Conservation (phyloP, 345 rosid species). For the Populus euphratica region DNA sequence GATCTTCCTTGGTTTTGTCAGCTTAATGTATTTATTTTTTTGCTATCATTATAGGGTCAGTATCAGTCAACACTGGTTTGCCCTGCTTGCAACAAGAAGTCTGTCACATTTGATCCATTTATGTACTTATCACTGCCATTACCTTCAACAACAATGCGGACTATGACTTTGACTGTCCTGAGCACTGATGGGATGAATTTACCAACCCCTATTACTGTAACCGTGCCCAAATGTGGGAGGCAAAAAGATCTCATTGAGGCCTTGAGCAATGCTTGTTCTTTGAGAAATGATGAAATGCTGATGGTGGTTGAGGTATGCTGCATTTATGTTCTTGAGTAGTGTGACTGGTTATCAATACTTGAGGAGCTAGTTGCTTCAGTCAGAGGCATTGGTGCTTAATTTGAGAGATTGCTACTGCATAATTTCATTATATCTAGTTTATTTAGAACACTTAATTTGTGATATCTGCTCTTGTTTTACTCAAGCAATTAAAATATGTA, state of each 20-base stretch:
- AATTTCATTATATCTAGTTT: neutral
- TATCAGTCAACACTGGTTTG: constrained; percentile 18
- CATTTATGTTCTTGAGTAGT: neutral
- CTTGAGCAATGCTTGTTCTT: constrained; percentile 20
- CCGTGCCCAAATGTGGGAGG: constrained; percentile 22
- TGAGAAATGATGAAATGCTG: constrained; percentile 20
- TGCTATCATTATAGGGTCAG: constrained; percentile 19
- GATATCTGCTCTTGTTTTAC: neutral
- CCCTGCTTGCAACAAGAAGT: constrained; percentile 21
- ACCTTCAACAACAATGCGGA: constrained; percentile 24
- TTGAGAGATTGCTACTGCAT: too few relatives aligned
- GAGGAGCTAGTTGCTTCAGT: neutral
- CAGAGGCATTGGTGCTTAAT: neutral
- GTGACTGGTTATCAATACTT: neutral
- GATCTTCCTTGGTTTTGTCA: neutral
- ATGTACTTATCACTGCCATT: constrained; percentile 25
- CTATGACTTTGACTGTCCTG: constrained; percentile 25
- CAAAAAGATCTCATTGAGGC: constrained; percentile 26
- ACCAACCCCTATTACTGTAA: constrained; percentile 22
- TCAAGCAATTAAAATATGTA: neutral
- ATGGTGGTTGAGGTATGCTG: constrained; percentile 24
- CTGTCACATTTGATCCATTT: constrained; percentile 28
- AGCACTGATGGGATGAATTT: constrained; percentile 14
- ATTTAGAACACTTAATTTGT: neutral
- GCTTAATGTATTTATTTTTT: neutral